Evolutionary conservation across 305 asterid genomes (phyloP).

Genomic region (Fraxinus velutina): DNA sequence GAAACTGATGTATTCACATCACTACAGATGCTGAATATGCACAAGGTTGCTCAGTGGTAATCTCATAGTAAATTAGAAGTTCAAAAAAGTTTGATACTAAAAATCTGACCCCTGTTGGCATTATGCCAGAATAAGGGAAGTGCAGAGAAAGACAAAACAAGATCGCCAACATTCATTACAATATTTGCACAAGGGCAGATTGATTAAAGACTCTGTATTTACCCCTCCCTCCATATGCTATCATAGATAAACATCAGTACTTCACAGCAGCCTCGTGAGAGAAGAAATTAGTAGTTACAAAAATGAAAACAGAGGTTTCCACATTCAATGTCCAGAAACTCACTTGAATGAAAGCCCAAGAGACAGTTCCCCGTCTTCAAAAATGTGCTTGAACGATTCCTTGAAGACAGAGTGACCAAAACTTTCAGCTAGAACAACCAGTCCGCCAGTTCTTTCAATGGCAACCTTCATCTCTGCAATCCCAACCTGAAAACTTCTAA

Average conservation of each 20-base stretch:
- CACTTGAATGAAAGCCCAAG: conserved; percentile 93
- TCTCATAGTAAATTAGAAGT: conserved; percentile 5
- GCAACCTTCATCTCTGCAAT: conserved; percentile 99
- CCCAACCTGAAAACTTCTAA: conserved; percentile 65
- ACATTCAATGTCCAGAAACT: conserved; percentile 31
- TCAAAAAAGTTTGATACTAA: neutral
- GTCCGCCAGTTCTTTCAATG: conserved; percentile 94
- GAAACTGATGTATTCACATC: neutral
- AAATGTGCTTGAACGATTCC: conserved; percentile 81
- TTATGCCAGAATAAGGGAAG: neutral
- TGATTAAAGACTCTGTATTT: neutral
- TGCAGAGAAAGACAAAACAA: neutral
- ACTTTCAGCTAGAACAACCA: conserved; percentile 93
- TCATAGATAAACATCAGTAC: neutral
- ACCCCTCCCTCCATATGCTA: neutral
- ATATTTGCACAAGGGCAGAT: neutral
- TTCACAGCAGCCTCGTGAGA: neutral
- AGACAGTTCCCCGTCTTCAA: conserved; percentile 86
- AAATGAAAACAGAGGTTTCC: neutral
- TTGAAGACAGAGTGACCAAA: conserved; percentile 98
- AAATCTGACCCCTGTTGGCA: neutral
- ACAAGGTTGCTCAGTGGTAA: neutral
- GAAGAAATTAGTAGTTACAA: neutral
- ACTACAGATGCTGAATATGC: conserved; percentile 6
- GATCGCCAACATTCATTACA: neutral